Evolutionary conservation across 257 asterid genomes (phyloP).

Genomic region (Phtheirospermum japonicum): DNA sequence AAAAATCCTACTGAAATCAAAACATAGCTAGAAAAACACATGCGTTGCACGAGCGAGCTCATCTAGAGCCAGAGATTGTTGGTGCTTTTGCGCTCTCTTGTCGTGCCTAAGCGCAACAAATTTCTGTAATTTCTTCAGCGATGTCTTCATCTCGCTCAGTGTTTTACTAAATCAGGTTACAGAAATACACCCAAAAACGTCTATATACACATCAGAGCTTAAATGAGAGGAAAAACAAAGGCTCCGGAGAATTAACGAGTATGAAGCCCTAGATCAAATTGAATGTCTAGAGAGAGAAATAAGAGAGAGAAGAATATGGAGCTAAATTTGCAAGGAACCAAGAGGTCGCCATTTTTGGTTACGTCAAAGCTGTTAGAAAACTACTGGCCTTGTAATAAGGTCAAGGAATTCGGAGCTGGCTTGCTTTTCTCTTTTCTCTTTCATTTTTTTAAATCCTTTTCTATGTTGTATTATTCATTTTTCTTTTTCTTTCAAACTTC

Average conservation of each 20-base stretch:
- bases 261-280: constrained; percentile 37
- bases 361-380: constrained; percentile 38
- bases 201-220: constrained; percentile 13
- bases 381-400: constrained; percentile 10
- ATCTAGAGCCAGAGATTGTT: constrained; percentile 50
- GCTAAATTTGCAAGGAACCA: constrained; percentile 7
- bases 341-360: constrained; percentile 37
- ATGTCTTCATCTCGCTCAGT: constrained; percentile 59
- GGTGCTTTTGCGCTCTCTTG: constrained; percentile 46
- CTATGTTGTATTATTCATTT: too few species aligned
- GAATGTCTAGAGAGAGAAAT: constrained; percentile 12
- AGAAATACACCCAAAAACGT: background rate
- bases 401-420: constrained; percentile 19
- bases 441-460: too few species aligned
- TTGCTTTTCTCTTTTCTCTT: background rate
- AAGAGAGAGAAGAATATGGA: constrained; percentile 17
- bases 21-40: constrained; percentile 34
- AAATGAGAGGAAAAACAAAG: background rate
- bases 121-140: constrained; percentile 79
- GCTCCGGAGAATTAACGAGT: constrained; percentile 16
- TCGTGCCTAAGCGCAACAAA: constrained; percentile 60
- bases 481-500: too few species aligned
- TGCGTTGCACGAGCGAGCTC: constrained; percentile 81
- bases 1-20: constrained; percentile 16
- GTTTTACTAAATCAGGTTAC: background rate